A percentile compares a stretch with the other conserved stretches of the same genome.
phyloP scores from a whole-genome alignment of 371 early-diverging fungal genomes.

The Mucor racemosus region DNA sequence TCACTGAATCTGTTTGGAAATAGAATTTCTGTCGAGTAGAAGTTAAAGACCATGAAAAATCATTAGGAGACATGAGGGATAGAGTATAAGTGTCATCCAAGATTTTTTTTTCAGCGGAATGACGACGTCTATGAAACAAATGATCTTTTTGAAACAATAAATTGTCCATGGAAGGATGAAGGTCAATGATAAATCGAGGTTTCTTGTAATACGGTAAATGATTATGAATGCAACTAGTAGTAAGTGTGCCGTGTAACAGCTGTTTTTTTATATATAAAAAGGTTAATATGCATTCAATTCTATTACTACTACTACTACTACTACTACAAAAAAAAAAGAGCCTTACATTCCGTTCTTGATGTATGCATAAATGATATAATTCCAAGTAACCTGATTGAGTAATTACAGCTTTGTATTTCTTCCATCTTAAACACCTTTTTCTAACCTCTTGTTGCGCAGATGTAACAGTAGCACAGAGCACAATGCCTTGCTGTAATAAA shows the following conservation, averaged over 20 bases:
- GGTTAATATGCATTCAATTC: neutral
- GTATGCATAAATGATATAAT: conserved; percentile 5
- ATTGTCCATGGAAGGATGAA: neutral
- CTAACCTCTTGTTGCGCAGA: neutral
- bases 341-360: neutral
- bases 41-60: conserved; percentile 11
- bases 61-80: conserved; percentile 8
- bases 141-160: neutral
- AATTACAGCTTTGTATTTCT: conserved; percentile 8
- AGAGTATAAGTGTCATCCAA: neutral
- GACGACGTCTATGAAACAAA: neutral
- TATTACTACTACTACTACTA: too few relatives aligned
- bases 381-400: neutral
- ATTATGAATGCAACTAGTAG: neutral
- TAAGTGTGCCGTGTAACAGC: neutral
- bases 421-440: conserved; percentile 8
- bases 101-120: neutral
- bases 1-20: conserved; percentile 7
- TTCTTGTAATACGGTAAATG: neutral
- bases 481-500: conserved; percentile 3
- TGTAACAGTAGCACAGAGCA: conserved; percentile 10
- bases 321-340: too few relatives aligned
- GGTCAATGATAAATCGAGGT: neutral
- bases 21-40: neutral
- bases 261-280: neutral